Evolutionary conservation across 1,284 basidiomycete species (phyloP), one percentile per base, ranked within the genome.

Genomic region (Fomes fomentarius): DNA sequence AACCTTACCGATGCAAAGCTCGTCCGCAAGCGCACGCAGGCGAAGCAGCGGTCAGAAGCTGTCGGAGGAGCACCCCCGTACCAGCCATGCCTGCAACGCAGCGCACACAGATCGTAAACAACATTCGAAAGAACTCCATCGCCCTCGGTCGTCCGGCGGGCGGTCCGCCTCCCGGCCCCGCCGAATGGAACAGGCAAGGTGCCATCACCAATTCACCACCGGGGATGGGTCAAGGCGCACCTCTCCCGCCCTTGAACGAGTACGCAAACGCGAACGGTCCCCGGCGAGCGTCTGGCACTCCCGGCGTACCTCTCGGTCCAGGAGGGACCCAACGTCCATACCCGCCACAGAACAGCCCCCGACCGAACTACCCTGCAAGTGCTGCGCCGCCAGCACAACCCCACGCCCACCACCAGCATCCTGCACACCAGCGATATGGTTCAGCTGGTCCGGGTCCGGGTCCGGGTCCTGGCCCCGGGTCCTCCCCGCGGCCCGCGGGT

Each of bases 21-120:
- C 33, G 87, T 95, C 10, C 79, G 94, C 3, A 89, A 86, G 59
- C 84, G 92, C 14, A 96, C 94, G 0, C 85, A 88, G 63, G 94
- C 94, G 3, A 85, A 86, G 63, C 76, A 85, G 64, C 77, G 86
- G 17, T 86, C 89, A 17, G 85, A 90, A 39, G 78, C 74, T 19
- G 51, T 62, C 15, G 66, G 71, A 17, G 63, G n/a, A n/a, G 56
- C 24, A 21, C 45, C 3, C 22, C 35, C 0, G 26, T 64, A 9
- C 30, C 58, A 9, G 50, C 63, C 7, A 46, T 63, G 22, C 52
- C 54, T 11, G 52, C 58, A 35, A 44, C 55, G 15, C 61, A 66
- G 12, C 65, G 61, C 45, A 63, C 44, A 41, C 65, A 66, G 54
- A 68, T 74, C 51, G 60, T 75, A 54, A 56, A 71, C 62, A 66